phyloP scores from a whole-genome alignment of 108 stramenopile genomes.

The Fistulifera pelliculosa region DNA sequence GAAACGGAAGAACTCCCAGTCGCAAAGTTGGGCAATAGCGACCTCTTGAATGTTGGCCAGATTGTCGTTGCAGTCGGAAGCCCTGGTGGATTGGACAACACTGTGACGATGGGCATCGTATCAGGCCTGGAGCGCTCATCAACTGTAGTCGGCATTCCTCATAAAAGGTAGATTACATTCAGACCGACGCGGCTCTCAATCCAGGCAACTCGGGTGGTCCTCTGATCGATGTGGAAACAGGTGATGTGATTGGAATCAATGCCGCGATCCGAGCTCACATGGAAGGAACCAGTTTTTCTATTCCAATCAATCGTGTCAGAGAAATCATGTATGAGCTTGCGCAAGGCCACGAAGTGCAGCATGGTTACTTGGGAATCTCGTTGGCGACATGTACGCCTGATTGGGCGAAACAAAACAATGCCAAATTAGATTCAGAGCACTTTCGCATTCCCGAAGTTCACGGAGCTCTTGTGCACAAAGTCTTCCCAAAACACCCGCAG shows the following conservation, averaged over 20 bases:
- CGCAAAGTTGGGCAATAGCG: conserved; percentile 72
- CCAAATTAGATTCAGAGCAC: conserved; percentile 9
- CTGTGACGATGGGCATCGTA: conserved; percentile 85
- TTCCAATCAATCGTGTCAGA: conserved; percentile 77
- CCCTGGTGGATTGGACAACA: conserved; percentile 86
- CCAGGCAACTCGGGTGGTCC: conserved; percentile 75
- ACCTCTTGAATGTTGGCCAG: conserved; percentile 64
- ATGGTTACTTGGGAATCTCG: conserved; percentile 73
- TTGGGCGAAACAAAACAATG: conserved; percentile 55
- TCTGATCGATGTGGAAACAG: conserved; percentile 76
- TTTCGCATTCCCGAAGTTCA: conserved; percentile 46
- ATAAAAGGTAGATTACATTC: conserved; percentile 87
- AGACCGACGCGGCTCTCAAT: conserved; percentile 81
- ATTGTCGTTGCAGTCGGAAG: conserved; percentile 75
- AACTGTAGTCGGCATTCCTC: conserved; percentile 73
- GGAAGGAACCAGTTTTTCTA: conserved; percentile 85
- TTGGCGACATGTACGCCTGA: conserved; percentile 61
- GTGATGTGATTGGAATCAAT: conserved; percentile 82
- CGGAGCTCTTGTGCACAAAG: conserved; percentile 70
- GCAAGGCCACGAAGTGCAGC: conserved; percentile 55
- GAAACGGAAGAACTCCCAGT: conserved; percentile 41
- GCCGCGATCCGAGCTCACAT: conserved; percentile 85
- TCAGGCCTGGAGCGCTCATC: conserved; percentile 71
- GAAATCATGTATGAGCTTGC: conserved; percentile 64
- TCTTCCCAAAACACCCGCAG: conserved; percentile 66